phyloP scores from a whole-genome alignment of 129 eudicot species.

The Logfia minima region DNA sequence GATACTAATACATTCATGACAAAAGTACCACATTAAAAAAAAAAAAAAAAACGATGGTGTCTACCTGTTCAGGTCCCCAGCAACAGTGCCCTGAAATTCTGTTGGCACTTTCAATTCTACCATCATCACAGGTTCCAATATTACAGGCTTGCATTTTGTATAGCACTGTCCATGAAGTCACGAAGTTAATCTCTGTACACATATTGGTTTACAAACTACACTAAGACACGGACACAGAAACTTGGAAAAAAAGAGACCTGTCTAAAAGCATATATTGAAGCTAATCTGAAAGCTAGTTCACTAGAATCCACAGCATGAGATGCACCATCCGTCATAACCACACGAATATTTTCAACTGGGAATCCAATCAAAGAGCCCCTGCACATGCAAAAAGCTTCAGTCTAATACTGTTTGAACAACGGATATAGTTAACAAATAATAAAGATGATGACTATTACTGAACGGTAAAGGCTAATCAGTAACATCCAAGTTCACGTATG shows the following conservation, averaged over 20 bases:
- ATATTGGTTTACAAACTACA: not conserved
- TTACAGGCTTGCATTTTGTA: slow-evolving; percentile 73
- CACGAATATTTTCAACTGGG: slow-evolving; percentile 85
- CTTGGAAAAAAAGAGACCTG: slow-evolving; percentile 53
- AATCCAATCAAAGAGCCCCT: slow-evolving; percentile 96
- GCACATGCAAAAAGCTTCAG: slow-evolving; percentile 32
- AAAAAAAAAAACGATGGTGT: not conserved
- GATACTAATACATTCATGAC: not conserved
- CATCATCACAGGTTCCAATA: slow-evolving; percentile 94
- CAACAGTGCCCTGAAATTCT: slow-evolving; percentile 93
- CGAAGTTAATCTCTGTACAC: not conserved
- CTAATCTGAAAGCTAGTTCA: slow-evolving; percentile 98
- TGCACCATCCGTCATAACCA: slow-evolving; percentile 85
- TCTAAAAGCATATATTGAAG: slow-evolving; percentile 96
- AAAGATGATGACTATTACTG: not conserved
- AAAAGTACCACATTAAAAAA: slow-evolving; percentile 11
- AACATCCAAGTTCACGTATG: not conserved
- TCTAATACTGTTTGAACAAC: not conserved
- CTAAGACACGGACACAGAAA: not conserved
- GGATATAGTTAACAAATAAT: not conserved
- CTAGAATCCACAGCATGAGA: slow-evolving; percentile 98
- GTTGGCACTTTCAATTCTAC: slow-evolving; percentile 88
- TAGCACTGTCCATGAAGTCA: slow-evolving; percentile 60
- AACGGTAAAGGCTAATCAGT: not conserved
- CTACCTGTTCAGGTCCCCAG: slow-evolving; percentile 94